Evolutionary conservation across 164 flowering plant species (phyloP).

Genomic region (Hamamelis virginiana): DNA sequence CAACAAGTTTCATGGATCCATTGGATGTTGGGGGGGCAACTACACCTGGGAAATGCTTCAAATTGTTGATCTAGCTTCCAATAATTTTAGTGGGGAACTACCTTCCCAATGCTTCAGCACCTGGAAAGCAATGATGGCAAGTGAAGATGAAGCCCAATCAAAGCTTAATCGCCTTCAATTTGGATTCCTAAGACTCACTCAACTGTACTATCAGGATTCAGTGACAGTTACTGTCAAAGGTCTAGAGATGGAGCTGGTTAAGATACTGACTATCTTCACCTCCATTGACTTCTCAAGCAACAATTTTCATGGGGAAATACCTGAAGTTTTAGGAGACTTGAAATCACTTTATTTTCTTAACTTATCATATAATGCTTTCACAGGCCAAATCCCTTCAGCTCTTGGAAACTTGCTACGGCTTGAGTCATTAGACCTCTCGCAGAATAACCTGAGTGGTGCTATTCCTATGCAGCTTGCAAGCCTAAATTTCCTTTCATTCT

Average conservation of each 20-base stretch:
- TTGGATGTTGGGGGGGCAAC: not conserved
- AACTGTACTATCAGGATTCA: not conserved
- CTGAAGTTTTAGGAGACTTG: not conserved
- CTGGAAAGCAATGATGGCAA: constrained; percentile 2
- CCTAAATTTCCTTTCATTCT: constrained; percentile 24
- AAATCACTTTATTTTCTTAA: not conserved
- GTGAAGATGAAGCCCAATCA: not conserved
- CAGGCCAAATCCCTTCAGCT: constrained; percentile 33
- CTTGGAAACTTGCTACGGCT: constrained; percentile 29
- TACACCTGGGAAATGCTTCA: constrained; percentile 6
- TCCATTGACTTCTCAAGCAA: constrained; percentile 3
- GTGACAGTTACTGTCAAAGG: not conserved
- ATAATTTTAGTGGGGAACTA: not conserved
- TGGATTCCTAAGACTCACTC: not conserved
- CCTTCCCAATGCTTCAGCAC: not conserved
- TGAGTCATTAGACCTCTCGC: constrained; percentile 32
- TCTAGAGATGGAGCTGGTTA: not conserved
- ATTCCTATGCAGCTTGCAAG: constrained; percentile 28
- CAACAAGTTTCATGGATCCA: not conserved
- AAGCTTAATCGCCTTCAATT: not conserved
- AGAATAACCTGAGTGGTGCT: constrained; percentile 29
- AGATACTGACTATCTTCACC: not conserved
- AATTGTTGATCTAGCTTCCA: constrained; percentile 1
- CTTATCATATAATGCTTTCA: constrained; percentile 21
- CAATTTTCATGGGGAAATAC: not conserved